These are phyloP conservation scores for Chrysoporthe deuterocubensis DNA, from an alignment of 2,329 filamentous ascomycete species.

Conservation along the genomic window DNA sequence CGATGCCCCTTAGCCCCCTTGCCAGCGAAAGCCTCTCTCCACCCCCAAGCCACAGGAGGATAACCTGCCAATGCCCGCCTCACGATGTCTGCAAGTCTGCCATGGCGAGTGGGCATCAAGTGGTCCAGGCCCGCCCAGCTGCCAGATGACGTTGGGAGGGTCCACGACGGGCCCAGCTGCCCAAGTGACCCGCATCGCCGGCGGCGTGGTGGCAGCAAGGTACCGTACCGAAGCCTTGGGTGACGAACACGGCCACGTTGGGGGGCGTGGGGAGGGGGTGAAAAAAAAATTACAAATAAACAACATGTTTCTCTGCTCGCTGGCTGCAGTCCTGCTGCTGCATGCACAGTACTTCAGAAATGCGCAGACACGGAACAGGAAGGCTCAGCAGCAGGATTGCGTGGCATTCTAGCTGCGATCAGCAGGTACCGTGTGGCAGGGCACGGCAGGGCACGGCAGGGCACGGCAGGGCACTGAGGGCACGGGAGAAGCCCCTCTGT, in stretches of 20 bases:
- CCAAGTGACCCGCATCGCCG: conserved; percentile 8
- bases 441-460: neutral
- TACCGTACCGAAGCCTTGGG: conserved; percentile 1
- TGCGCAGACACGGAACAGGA: conserved; percentile 5
- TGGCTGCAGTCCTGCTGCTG: neutral
- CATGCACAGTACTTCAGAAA: conserved; percentile 3
- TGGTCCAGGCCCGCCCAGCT: conserved; percentile 13
- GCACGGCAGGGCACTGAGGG: conserved; percentile 6
- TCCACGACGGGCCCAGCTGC: neutral
- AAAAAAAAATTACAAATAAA: neutral
- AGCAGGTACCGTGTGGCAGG: conserved; percentile 22
- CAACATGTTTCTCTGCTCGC: neutral
- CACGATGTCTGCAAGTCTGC: conserved; percentile 5
- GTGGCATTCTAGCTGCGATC: conserved; percentile 25
- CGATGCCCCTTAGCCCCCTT: neutral
- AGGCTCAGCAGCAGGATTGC: conserved; percentile 19
- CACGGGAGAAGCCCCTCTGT: conserved; percentile 5
- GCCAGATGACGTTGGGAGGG: conserved; percentile 16
- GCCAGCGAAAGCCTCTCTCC: neutral
- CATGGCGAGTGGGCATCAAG: neutral
- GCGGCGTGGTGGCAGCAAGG: conserved; percentile 5
- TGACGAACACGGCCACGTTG: conserved; percentile 5
- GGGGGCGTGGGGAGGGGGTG: neutral
- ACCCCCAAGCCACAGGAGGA: conserved; percentile 2
- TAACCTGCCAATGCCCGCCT: neutral